A percentile compares a stretch with the other conserved stretches of the same genome.
These are phyloP conservation scores for Delitschia confertaspora DNA, from an alignment of 495 filamentous ascomycete genomes.

Conservation along the genomic window DNA sequence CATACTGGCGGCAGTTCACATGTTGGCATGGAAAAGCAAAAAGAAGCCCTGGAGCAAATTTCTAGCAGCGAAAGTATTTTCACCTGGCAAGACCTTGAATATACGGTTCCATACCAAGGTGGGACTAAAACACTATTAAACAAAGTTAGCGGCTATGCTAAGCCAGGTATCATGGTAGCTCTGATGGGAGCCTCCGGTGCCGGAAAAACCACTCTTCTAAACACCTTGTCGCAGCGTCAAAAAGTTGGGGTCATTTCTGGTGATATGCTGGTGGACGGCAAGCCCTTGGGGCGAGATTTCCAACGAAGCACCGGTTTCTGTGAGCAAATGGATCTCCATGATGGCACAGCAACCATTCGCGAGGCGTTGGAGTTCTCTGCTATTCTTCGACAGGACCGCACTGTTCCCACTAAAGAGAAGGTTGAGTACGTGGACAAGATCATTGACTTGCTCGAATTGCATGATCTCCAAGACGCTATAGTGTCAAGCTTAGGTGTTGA, in stretches of 20 bases:
- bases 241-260: slow-evolving; percentile 61
- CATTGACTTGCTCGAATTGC: slow-evolving; percentile 36
- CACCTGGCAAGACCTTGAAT: slow-evolving; percentile 66
- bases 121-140: slow-evolving; percentile 64
- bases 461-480: slow-evolving; percentile 36
- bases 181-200: slow-evolving; percentile 80
- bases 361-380: slow-evolving; percentile 63
- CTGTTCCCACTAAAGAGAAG: slow-evolving; percentile 39
- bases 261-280: slow-evolving; percentile 72
- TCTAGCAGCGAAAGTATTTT: slow-evolving; percentile 59
- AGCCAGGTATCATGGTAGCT: slow-evolving; percentile 72
- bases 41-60: slow-evolving; percentile 45
- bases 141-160: slow-evolving; percentile 64
- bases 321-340: slow-evolving; percentile 81
- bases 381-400: slow-evolving; percentile 50
- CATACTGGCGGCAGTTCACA: slow-evolving; percentile 4
- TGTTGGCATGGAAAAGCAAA: slow-evolving; percentile 26
- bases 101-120: slow-evolving; percentile 62
- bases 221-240: slow-evolving; percentile 69
- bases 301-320: slow-evolving; percentile 77
- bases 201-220: slow-evolving; percentile 70
- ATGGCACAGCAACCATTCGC: slow-evolving; percentile 53
- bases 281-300: slow-evolving; percentile 57
- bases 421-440: slow-evolving; percentile 38
- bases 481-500: slow-evolving; percentile 52